Percentiles rank a stretch among this genome's conserved stretches.
phyloP scores from a whole-genome alignment of 2,329 filamentous ascomycete species.

The Fusarium pseudograminearum region DNA sequence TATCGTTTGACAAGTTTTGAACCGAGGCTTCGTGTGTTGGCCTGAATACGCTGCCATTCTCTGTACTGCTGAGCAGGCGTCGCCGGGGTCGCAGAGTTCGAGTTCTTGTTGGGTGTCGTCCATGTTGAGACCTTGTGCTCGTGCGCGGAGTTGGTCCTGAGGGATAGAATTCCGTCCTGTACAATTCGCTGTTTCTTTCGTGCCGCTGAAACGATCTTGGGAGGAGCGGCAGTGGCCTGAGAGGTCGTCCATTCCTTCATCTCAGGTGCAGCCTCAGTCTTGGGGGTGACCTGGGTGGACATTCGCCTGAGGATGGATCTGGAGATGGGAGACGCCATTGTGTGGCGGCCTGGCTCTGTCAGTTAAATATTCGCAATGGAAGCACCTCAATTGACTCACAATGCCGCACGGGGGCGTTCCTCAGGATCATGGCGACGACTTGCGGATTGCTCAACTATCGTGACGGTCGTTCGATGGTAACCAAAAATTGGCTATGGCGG shows the following conservation, averaged over 20 bases:
- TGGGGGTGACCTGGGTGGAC: constrained; percentile 47
- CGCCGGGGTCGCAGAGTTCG: constrained; percentile 53
- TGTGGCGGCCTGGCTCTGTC: constrained; percentile 62
- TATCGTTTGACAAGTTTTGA: constrained; percentile 67
- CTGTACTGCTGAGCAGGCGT: constrained; percentile 56
- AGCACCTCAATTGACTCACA: constrained; percentile 56
- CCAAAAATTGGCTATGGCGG: constrained; percentile 49
- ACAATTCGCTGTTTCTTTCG: constrained; percentile 53
- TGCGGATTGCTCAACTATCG: constrained; percentile 35
- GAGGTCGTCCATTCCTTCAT: constrained; percentile 41
- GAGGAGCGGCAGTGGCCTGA: constrained; percentile 35
- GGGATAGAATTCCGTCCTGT: constrained; percentile 51
- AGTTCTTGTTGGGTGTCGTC: constrained; percentile 50
- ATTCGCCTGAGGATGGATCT: constrained; percentile 51
- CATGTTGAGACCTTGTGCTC: constrained; percentile 52
- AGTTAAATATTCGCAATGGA: constrained; percentile 10
- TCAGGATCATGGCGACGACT: constrained; percentile 65
- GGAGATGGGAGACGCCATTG: constrained; percentile 60
- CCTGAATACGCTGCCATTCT: constrained; percentile 55
- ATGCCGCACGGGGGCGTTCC: constrained; percentile 66
- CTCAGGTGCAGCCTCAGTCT: constrained; percentile 30
- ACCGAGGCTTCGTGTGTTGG: constrained; percentile 62
- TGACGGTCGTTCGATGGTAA: constrained; percentile 38
- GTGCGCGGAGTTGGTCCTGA: constrained; percentile 52
- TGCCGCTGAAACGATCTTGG: constrained; percentile 44